Evolutionary conservation across 2,329 filamentous ascomycete genomes (phyloP).

Genomic region (Talaromyces rugulosus): DNA sequence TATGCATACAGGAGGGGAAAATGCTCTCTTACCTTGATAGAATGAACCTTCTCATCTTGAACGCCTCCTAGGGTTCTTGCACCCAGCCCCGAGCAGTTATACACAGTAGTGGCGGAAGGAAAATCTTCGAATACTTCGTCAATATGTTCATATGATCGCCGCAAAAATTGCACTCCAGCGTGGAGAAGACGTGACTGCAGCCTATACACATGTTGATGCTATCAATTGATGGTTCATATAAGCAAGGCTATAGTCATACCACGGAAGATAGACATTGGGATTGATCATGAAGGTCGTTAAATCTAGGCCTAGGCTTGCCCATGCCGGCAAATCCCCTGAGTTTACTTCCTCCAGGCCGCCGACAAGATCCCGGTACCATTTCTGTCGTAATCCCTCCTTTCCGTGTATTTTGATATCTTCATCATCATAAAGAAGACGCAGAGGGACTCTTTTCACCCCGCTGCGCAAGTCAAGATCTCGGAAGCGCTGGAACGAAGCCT

Average conservation of each 20-base stretch:
- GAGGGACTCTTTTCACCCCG: background rate
- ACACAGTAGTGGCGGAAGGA: background rate
- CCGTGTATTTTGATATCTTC: background rate
- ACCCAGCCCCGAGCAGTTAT: constrained; percentile 2
- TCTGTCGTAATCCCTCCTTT: background rate
- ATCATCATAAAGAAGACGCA: background rate
- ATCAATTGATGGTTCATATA: background rate
- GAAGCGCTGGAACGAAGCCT: background rate
- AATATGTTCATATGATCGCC: constrained; percentile 1
- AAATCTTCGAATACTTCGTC: background rate
- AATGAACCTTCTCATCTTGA: background rate
- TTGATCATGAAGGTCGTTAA: constrained; percentile 4
- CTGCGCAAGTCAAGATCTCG: background rate
- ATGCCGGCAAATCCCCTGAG: background rate
- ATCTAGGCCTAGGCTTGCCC: background rate
- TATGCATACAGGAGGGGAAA: background rate
- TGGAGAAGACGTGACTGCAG: background rate
- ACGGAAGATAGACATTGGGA: background rate
- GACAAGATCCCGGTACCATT: constrained; percentile 4
- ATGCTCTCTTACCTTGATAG: background rate
- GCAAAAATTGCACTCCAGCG: background rate
- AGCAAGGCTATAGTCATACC: background rate
- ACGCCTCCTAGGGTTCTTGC: background rate
- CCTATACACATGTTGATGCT: background rate
- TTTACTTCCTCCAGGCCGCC: constrained; percentile 1